Percentiles rank a stretch among this genome's conserved stretches.
Conservation (phyloP, 495 filamentous ascomycete species). For the Lindgomyces ingoldianus region DNA sequence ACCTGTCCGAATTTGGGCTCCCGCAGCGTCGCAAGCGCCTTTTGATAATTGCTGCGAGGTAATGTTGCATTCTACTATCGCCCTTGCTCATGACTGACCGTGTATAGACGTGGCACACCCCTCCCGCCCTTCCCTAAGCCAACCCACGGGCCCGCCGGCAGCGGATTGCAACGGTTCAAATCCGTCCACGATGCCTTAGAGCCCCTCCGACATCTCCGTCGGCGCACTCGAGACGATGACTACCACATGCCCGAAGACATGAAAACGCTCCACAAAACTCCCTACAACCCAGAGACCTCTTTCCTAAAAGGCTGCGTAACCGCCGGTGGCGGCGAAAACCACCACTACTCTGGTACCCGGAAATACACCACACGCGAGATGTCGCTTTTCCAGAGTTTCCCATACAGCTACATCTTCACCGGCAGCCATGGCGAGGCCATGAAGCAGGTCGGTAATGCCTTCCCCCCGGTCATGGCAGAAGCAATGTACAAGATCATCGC, state of each 20-base stretch:
- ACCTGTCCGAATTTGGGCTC: conserved; percentile 62
- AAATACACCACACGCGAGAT: conserved; percentile 71
- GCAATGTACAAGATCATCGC: conserved; percentile 51
- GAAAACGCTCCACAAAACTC: conserved; percentile 37
- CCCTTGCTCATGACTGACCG: conserved; percentile 32
- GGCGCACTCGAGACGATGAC: not conserved
- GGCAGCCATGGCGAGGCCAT: conserved; percentile 48
- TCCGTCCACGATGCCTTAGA: conserved; percentile 28
- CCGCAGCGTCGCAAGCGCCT: conserved; percentile 63
- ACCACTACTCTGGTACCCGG: conserved; percentile 68
- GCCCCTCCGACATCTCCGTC: conserved; percentile 4
- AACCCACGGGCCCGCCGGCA: conserved; percentile 58
- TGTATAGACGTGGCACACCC: conserved; percentile 65
- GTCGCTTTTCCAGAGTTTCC: conserved; percentile 76
- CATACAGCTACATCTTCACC: conserved; percentile 51
- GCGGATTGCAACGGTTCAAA: conserved; percentile 22
- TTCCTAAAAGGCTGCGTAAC: conserved; percentile 59
- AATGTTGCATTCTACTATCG: conserved; percentile 14
- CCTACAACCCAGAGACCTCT: conserved; percentile 53
- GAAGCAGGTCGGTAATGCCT: conserved; percentile 86
- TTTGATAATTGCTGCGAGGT: conserved; percentile 79
- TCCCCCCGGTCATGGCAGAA: conserved; percentile 66
- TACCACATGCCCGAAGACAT: conserved; percentile 44
- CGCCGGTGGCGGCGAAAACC: conserved; percentile 65
- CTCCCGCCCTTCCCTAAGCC: conserved; percentile 69